Evolutionary conservation across 2,329 filamentous ascomycete genomes (phyloP), one percentile per base, ranked within the genome.

Genomic region (Cryphonectria japonica): DNA sequence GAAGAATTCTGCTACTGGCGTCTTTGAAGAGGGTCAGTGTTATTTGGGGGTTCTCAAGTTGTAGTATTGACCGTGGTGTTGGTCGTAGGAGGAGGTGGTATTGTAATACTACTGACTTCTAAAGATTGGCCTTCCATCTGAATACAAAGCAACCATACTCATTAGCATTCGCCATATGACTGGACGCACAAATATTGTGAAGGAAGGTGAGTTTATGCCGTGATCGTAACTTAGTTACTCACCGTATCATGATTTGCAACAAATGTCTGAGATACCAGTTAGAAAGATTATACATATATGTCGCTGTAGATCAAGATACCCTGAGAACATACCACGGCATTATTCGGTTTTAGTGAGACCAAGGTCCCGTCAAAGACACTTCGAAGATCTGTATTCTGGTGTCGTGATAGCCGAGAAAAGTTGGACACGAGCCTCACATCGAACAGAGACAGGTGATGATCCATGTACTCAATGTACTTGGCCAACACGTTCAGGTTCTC

Each of bases 221-320:
- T 32, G 1, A 37, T 9, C 6, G 37, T n/a, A 8, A 2, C 19
- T 13, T 13, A 76, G 80, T 74, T 13, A 76, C 80, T 74, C 78
- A 82, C 81, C 0, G 90, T 92, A 76, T 92, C 90, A 78, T 92
- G 90, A 76, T 91, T 92, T 73, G 87, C 87, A 0, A 92, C 89
- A 22, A 92, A 86, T 0, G 89, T 92, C 79, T 87, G 61, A n/a
- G 26, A 57, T 32, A 62, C 29, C 0, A 16, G n/a, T 22, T 50
- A 43, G 39, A 29, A 22, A 3, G 29, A n/a, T 46, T 54, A 11
- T 22, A 16, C 26, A 26, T 6, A 46, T 22, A 5, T 19, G 16
- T 11, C 7, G 22, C 37, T 41, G 29, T 32, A 1, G 5, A 8
- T 16, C 26, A 32, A 16, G 29, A 37, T 65, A 9, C 32, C 59